phyloP scores from a whole-genome alignment of 192 early-diverging fungal species.

The Haplosporangium gracile region DNA sequence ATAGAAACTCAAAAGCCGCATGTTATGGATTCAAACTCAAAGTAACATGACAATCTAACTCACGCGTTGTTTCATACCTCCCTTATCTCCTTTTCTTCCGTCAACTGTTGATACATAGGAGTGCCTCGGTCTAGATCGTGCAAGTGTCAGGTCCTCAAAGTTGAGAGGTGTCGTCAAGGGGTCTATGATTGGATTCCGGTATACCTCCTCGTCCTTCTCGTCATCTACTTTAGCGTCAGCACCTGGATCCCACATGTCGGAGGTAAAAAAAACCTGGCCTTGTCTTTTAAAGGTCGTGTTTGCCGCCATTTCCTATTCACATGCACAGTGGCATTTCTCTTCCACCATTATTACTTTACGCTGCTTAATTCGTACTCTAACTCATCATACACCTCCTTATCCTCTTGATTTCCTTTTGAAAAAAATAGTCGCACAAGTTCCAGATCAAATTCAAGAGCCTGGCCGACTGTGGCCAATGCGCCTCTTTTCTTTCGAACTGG shows the following conservation, averaged over 20 bases:
- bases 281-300: no score
- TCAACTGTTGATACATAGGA: conserved; percentile 3
- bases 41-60: background rate
- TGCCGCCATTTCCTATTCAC: no score
- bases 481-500: background rate
- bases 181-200: conserved; percentile 25
- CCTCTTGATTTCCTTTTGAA: no score
- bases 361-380: background rate
- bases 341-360: background rate
- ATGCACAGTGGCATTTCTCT: background rate
- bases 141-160: background rate
- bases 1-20: background rate
- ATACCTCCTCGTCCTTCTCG: background rate
- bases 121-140: conserved; percentile 21
- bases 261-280: background rate
- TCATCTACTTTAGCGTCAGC: background rate
- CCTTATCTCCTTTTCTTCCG: no score
- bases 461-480: conserved; percentile 30
- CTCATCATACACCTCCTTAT: background rate
- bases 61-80: background rate
- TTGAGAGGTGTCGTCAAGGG: conserved; percentile 30
- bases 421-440: background rate
- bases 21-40: background rate
- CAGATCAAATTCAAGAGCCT: conserved; percentile 22
- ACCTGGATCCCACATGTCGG: background rate